Evolutionary conservation across 768 basidiomycete species (phyloP).

Genomic region (Naganishia antarctica): DNA sequence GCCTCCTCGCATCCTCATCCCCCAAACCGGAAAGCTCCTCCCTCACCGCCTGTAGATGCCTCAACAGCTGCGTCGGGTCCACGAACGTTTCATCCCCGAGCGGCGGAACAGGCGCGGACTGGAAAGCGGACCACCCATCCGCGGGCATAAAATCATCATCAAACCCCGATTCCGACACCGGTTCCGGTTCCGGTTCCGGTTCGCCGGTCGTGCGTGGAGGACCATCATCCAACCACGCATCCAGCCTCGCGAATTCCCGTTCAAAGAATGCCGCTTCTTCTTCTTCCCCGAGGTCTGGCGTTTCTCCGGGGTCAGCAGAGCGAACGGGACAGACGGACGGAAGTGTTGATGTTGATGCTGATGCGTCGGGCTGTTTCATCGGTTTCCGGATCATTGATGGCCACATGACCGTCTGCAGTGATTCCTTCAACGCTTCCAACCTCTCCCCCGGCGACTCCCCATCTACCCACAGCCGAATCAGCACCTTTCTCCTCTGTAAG

Average conservation of each 20-base stretch:
- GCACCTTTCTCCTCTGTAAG: not conserved
- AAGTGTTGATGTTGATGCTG: not conserved
- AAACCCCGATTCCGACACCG: too few species aligned
- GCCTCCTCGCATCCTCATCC: too few species aligned
- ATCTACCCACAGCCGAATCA: not conserved
- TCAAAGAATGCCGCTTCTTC: constrained; percentile 31
- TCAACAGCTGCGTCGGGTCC: too few species aligned
- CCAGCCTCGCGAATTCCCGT: constrained; percentile 38
- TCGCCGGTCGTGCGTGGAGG: too few species aligned
- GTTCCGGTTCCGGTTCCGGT: too few species aligned
- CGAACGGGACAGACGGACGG: not conserved
- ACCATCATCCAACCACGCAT: constrained; percentile 41
- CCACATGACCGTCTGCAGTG: constrained; percentile 44
- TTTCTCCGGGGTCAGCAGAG: not conserved
- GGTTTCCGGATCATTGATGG: constrained; percentile 40
- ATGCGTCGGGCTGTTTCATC: not conserved
- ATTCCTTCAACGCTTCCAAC: constrained; percentile 32
- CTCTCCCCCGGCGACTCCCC: not conserved
- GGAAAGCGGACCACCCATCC: too few species aligned
- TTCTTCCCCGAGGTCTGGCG: not conserved
- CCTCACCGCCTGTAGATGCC: too few species aligned
- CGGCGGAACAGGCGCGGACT: too few species aligned
- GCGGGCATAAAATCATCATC: too few species aligned
- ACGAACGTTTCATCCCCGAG: too few species aligned
- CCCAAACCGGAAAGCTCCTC: too few species aligned